Base-by-base conservation (phyloP, 257 asterid genomes). In the Paraleonurus japonicus region DNA sequence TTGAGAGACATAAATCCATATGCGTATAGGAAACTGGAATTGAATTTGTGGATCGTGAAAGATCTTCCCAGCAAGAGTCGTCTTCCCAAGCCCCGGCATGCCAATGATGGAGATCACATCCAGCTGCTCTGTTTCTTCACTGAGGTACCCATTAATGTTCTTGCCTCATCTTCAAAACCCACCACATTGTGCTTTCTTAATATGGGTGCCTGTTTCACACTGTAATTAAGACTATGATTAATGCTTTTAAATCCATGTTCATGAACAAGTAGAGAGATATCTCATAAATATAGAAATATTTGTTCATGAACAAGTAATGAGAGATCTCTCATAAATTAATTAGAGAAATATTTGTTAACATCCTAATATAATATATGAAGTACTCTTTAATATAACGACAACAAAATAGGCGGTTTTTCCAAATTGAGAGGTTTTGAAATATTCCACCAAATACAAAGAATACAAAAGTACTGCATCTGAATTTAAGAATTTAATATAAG, bases 11-110 rank as follows among this genome's bases (percentile, higher is more conserved):
- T 61, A 8, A 22, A 69, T 33, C 74, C 74, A 69, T 22, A 54
- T 69, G 2, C 65, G 65, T 8, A 33, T 22, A 4, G 74, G 74
- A 23, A 69, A 69, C n/a, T 54, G 17, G 41, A 13, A 69, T 30
- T 35, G 41, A 15, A 69, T 55, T 0, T 13, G 13, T 13, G 66
- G 7, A 55, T 69, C 55, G 1, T 55, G 61, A 48, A 13, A 69
- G 20, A 69, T 55, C 28, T 55, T 69, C 55, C 74, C 28, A 0
- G 74, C 74, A 22, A 69, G 13, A 0, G 74, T 69, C 0, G 66
- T 54, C 43, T 69, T 69, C 57, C 74, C 74, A 1, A 69, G 65
- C 5, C 74, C 74, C 7, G 61, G 26, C 74, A 69, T 69, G 16
- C 74, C 74, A 1, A 37, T 57, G n/a, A 69, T 28, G 47, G 65